Conservation (phyloP, 1,139 yeast genomes). For the Lodderomyces pseudojiufengensis region DNA sequence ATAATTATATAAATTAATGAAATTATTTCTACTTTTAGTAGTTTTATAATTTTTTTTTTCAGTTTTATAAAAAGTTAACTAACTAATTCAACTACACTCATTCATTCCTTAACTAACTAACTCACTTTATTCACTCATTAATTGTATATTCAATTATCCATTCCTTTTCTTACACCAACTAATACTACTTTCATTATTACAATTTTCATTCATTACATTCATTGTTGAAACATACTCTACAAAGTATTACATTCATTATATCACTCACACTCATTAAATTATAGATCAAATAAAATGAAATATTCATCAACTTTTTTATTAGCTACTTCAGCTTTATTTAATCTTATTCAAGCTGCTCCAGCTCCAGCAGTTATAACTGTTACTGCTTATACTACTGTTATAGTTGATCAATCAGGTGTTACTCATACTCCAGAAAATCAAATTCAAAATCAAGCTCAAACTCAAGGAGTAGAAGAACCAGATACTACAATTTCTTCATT, state of each 20-base stretch:
- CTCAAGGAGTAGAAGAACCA: constrained; percentile 6
- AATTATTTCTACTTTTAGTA: too few species aligned
- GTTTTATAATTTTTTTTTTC: too few species aligned
- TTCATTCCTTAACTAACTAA: too few species aligned
- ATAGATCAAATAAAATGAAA: not conserved
- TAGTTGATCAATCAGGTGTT: constrained; percentile 12
- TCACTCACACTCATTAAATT: too few species aligned
- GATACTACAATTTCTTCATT: constrained; percentile 14
- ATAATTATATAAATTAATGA: too few species aligned
- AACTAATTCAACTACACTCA: too few species aligned
- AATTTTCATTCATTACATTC: constrained; percentile 4
- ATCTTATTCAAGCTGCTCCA: constrained; percentile 19
- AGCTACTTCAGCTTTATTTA: constrained; percentile 13
- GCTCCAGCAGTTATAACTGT: constrained; percentile 20
- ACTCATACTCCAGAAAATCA: constrained; percentile 9
- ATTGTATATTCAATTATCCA: too few species aligned
- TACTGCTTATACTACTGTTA: constrained; percentile 18
- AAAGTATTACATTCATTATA: not conserved
- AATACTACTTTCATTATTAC: constrained; percentile 2
- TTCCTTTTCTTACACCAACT: too few species aligned
- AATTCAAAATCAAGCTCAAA: not conserved
- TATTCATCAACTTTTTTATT: constrained; percentile 11
- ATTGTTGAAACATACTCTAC: too few species aligned
- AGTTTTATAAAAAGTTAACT: too few species aligned
- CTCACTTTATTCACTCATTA: too few species aligned